phyloP scores from a whole-genome alignment of 2,329 filamentous ascomycete species.

The Phaeophleospora eucalypticola region DNA sequence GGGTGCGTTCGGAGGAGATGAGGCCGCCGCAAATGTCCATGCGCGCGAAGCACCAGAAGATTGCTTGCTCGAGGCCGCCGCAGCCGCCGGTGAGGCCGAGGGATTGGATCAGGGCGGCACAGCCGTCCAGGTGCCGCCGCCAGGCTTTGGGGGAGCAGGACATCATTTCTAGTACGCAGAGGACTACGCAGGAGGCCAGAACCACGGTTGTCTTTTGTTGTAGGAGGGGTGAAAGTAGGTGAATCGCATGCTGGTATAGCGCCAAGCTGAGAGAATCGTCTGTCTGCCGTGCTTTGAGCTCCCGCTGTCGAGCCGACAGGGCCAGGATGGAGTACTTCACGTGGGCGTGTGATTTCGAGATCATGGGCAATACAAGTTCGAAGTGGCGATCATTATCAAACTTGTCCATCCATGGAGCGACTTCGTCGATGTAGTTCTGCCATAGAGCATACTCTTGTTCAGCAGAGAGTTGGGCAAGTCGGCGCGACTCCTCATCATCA shows the following conservation, averaged over 20 bases:
- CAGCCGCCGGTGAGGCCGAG: slow-evolving; percentile 50
- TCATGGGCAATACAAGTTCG: slow-evolving; percentile 47
- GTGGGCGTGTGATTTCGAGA: slow-evolving; percentile 45
- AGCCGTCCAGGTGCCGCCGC: slow-evolving; percentile 55
- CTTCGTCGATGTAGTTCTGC: slow-evolving; percentile 49
- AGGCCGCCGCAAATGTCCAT: slow-evolving; percentile 57
- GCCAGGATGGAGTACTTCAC: slow-evolving; percentile 51
- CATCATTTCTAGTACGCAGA: slow-evolving; percentile 49
- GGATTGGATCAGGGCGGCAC: slow-evolving; percentile 50
- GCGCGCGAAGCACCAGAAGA: slow-evolving; percentile 57
- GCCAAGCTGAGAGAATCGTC: slow-evolving; percentile 50
- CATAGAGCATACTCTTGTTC: slow-evolving; percentile 30
- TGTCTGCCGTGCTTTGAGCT: slow-evolving; percentile 44
- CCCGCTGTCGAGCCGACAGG: slow-evolving; percentile 52
- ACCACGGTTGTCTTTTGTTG: slow-evolving; percentile 44
- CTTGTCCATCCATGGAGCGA: slow-evolving; percentile 57
- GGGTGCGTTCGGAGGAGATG: slow-evolving; percentile 50
- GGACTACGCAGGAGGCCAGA: slow-evolving; percentile 46
- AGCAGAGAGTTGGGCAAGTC: slow-evolving; percentile 26
- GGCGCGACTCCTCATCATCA: slow-evolving; percentile 22
- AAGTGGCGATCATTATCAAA: slow-evolving; percentile 53
- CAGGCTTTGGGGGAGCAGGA: slow-evolving; percentile 49
- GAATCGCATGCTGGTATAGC: slow-evolving; percentile 52
- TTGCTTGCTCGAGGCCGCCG: slow-evolving; percentile 49
- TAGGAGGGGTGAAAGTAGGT: slow-evolving; percentile 40